phyloP scores from a whole-genome alignment of 805 yeast genomes.

The Clavispora vitiphila region DNA sequence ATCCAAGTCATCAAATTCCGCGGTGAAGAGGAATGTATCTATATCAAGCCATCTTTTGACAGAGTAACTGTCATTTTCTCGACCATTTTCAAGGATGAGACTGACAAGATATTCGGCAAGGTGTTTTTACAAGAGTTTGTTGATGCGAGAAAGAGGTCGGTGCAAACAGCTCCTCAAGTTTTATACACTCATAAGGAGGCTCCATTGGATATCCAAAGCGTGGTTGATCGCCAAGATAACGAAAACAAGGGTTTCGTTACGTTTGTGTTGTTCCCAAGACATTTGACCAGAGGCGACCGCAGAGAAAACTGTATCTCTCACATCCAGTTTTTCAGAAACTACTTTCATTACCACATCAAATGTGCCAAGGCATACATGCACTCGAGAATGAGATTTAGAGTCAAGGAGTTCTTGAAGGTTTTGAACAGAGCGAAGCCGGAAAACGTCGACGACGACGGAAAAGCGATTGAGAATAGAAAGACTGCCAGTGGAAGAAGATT shows the following conservation, averaged over 20 bases:
- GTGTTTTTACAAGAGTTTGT: slow-evolving; percentile 91
- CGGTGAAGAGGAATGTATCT: slow-evolving; percentile 81
- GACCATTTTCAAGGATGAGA: slow-evolving; percentile 92
- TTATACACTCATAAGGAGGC: slow-evolving; percentile 84
- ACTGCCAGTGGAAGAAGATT: slow-evolving; percentile 73
- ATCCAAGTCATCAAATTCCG: slow-evolving; percentile 77
- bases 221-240: slow-evolving; percentile 40
- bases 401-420: slow-evolving; percentile 88
- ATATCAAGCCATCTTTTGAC: slow-evolving; percentile 86
- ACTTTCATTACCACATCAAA: slow-evolving; percentile 97
- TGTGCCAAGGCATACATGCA: slow-evolving; percentile 98
- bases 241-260: slow-evolving; percentile 52
- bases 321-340: slow-evolving; percentile 87
- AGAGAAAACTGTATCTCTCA: slow-evolving; percentile 87
- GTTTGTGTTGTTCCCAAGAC: slow-evolving; percentile 79
- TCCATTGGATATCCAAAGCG: slow-evolving; percentile 66
- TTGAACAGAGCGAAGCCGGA: slow-evolving; percentile 97
- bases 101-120: slow-evolving; percentile 86
- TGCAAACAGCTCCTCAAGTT: slow-evolving; percentile 98
- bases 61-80: slow-evolving; percentile 96
- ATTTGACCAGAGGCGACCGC: slow-evolving; percentile 55
- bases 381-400: slow-evolving; percentile 96
- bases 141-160: slow-evolving; percentile 91
- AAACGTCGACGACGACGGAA: slow-evolving; percentile 65
- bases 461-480: slow-evolving; percentile 45